Evolutionary conservation across 352 stramenopile genomes (phyloP), one percentile per base, ranked within the genome.

Genomic region (Globisporangium recalcitrans): DNA sequence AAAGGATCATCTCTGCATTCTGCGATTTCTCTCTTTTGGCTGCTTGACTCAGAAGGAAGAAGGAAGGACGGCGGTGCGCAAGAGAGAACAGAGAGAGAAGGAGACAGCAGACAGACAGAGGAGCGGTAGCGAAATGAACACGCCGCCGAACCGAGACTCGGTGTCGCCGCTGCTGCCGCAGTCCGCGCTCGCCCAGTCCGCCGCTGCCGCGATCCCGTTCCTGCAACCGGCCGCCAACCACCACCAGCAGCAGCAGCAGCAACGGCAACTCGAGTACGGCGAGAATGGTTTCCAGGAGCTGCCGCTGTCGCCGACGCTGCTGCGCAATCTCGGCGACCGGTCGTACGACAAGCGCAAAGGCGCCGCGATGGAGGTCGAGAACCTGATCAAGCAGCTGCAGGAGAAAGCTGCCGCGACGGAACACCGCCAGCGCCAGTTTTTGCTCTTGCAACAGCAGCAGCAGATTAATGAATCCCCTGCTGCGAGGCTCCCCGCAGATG

Each of bases 331-430:
- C 29, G 96, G 97, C 32, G 98, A 99, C 74, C 85, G 97, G 19
- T 98, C 93, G 14, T 99, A 99, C 75, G 98, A 99, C 68, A 99
- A 99, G 79, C 91, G 98, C 58, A 99, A 99, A 77, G 97, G 97
- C 69, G 97, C 97, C 1, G 97, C 97, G 8, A 87, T 99, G 58
- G 98, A 99, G 78, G 95, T 99, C 31, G 97, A 99, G 83, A 97
- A 97, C 64, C 79, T 99, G 22, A 97, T 99, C 60, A 99, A 99
- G 74, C 90, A 93, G 44, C 79, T 99, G 19, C 91, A 97, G 67
- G 95, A 99, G 65, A 97, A 91, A 54, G 88, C 95, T 4, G 97
- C 88, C 34, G 82, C 72, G 1, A 72, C 87, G 19, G 78, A 88
- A 58, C 77, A 80, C 55, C 82, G 87, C 55, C 74, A 87, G 66